Evolutionary conservation across 768 basidiomycete genomes (phyloP), one percentile per base, ranked within the genome.

Genomic region (Rhizopogon roseolus): DNA sequence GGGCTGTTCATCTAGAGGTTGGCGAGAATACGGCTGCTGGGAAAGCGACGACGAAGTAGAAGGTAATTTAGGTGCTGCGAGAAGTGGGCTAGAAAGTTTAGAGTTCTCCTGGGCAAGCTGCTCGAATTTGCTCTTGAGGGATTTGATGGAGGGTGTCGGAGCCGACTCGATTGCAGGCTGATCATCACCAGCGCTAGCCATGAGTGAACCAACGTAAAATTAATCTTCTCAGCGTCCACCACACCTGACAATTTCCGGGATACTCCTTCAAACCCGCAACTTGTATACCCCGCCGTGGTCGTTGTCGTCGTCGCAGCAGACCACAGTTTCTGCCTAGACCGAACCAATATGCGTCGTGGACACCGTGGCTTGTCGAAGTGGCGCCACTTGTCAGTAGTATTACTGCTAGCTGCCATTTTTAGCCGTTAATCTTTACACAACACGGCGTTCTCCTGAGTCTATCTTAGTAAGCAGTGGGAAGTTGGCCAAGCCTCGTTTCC

Each of bases 41-140:
- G 44, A 49, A 32, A 17, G 51, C 27, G 9, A 44, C 5, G 17
- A 58, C 53, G 55, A 62, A 56, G 49, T 60, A 36, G 48, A 57
- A 5, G 3, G 22, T 34, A 25, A 7, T 43, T 46, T 56, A 28
- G 49, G 36, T 36, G 34, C 49, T 49, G 59, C 29, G 29, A 62
- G 14, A 41, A 58, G 22, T 40, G 64, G 39, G 34, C 55, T 37
- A 11, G 34, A 36, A 11, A 4, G 2, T 36, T 13, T 36, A 36
- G 65, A 63, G 11, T 74, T 68, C 9, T 73, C 71, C 43, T 73
- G 71, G 4, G 86, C 84, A 25, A 88, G 70, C 60, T 82, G 78
- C 64, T 91, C 88, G 62, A 90, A 91, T 62, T 73, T 80, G 29
- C 85, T 87, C 42, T 80, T 80, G 16, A 91, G 73, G 55, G 77